A percentile compares a stretch with the other conserved stretches of the same genome.
These are phyloP conservation scores for Lichina pygmaea DNA, from an alignment of 495 filamentous ascomycete genomes.

Conservation along the genomic window DNA sequence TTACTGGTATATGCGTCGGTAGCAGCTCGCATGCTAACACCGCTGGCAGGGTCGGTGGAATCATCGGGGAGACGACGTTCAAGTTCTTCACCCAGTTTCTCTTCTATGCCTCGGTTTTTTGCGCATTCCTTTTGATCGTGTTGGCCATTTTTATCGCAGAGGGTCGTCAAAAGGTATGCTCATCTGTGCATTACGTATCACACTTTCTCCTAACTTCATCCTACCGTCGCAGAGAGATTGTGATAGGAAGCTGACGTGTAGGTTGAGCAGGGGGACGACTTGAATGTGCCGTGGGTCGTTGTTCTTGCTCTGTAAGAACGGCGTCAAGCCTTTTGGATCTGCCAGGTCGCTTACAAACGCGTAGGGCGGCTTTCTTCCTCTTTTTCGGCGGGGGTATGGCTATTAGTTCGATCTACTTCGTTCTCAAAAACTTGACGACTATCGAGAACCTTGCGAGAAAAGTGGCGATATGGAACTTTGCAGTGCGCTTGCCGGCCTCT, in stretches of 20 bases:
- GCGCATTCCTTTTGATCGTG: conserved; percentile 30
- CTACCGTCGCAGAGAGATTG: no score
- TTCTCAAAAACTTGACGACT: conserved; percentile 46
- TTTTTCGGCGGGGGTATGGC: conserved; percentile 55
- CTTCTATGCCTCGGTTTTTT: conserved; percentile 40
- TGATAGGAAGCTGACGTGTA: no score
- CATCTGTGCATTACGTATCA: background rate
- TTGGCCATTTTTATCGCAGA: conserved; percentile 28
- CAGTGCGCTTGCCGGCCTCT: conserved; percentile 33
- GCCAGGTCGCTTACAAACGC: conserved; percentile 3
- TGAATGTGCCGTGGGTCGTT: conserved; percentile 24
- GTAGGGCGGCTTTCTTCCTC: conserved; percentile 37
- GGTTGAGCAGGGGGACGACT: background rate
- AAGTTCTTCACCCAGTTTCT: conserved; percentile 83
- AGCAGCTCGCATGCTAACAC: background rate
- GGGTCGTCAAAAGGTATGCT: conserved; percentile 7
- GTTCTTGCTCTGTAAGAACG: conserved; percentile 25
- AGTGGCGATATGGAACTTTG: conserved; percentile 40
- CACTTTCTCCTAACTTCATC: no score
- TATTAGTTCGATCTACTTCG: conserved; percentile 37
- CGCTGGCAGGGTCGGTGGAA: conserved; percentile 46
- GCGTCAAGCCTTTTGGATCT: conserved; percentile 1
- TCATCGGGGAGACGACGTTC: conserved; percentile 59
- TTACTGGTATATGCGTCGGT: background rate
- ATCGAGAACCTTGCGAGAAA: conserved; percentile 45